Evolutionary conservation across 768 basidiomycete species (phyloP).

Genomic region (Lentinula raphanica): DNA sequence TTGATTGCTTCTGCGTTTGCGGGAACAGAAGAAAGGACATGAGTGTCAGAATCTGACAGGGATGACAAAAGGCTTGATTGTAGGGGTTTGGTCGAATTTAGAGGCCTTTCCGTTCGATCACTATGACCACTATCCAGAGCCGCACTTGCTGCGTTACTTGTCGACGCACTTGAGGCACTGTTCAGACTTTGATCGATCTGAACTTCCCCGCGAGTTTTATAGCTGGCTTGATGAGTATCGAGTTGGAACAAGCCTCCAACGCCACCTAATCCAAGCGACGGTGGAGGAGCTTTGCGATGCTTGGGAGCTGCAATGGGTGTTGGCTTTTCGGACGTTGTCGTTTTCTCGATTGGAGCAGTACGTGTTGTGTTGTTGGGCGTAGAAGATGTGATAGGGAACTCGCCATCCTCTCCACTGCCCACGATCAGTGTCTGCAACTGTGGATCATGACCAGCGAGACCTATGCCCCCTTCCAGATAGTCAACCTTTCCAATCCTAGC

Average conservation of each 20-base stretch:
- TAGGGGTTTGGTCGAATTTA: not conserved
- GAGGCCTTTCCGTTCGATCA: not conserved
- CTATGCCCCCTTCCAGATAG: slow-evolving; percentile 71
- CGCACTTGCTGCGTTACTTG: not conserved
- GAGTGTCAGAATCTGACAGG: not conserved
- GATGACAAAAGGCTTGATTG: not conserved
- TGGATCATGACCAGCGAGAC: slow-evolving; percentile 53
- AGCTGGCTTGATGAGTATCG: slow-evolving; percentile 49
- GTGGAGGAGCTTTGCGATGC: slow-evolving; percentile 9
- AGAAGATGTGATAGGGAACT: slow-evolving; percentile 5
- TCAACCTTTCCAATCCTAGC: slow-evolving; percentile 45
- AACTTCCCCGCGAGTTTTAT: slow-evolving; percentile 43
- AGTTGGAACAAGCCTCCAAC: slow-evolving; percentile 62
- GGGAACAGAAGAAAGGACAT: slow-evolving; percentile 1
- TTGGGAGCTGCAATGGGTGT: slow-evolving; percentile 12
- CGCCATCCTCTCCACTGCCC: slow-evolving; percentile 27
- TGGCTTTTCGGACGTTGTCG: not conserved
- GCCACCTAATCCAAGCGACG: slow-evolving; percentile 18
- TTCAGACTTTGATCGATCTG: slow-evolving; percentile 47
- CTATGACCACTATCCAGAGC: not conserved
- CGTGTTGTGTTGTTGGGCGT: not conserved
- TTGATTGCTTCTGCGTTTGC: not conserved
- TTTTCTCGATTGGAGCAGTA: not conserved
- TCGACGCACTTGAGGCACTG: not conserved
- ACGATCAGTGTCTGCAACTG: slow-evolving; percentile 49